Percentiles rank a stretch among this genome's conserved stretches.
Evolutionary conservation across 2,329 filamentous ascomycete species (phyloP).

Genomic region (Colletotrichum karsti): DNA sequence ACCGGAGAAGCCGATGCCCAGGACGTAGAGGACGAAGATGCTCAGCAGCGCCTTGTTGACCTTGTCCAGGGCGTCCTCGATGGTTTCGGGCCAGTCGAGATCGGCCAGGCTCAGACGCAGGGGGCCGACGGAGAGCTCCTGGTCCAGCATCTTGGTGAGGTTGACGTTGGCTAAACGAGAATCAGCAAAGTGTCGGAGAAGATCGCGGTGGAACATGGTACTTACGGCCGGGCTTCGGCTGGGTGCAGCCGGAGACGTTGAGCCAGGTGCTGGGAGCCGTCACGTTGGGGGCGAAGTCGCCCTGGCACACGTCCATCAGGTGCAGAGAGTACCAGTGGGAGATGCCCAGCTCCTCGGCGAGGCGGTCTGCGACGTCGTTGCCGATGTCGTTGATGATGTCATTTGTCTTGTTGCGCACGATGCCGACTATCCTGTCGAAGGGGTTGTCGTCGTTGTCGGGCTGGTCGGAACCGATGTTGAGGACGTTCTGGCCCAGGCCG

Average conservation of each 20-base stretch:
- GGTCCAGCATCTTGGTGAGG: constrained; percentile 55
- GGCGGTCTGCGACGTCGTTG: constrained; percentile 47
- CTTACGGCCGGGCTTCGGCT: constrained; percentile 47
- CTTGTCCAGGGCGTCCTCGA: constrained; percentile 57
- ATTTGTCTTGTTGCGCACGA: constrained; percentile 42
- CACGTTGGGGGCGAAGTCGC: constrained; percentile 53
- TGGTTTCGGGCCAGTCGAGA: constrained; percentile 52
- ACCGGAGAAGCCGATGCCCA: constrained; percentile 51
- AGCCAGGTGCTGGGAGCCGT: constrained; percentile 45
- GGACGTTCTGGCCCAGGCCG: constrained; percentile 45
- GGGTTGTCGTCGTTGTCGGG: constrained; percentile 34
- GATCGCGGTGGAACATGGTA: constrained; percentile 6
- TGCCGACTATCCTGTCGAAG: constrained; percentile 36
- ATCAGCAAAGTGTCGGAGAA: neutral
- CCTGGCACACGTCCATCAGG: constrained; percentile 56
- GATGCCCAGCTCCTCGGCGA: constrained; percentile 54
- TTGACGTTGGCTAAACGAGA: constrained; percentile 48
- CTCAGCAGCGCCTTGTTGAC: constrained; percentile 58
- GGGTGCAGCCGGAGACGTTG: constrained; percentile 55
- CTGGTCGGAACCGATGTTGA: constrained; percentile 20
- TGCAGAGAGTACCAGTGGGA: constrained; percentile 62
- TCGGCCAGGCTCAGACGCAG: constrained; percentile 53
- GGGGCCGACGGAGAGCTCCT: constrained; percentile 54
- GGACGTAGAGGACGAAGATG: constrained; percentile 57
- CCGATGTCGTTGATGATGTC: constrained; percentile 49